These are phyloP conservation scores for Zymoseptoria brevis DNA, from an alignment of 2,329 filamentous ascomycete genomes.

Conservation along the genomic window DNA sequence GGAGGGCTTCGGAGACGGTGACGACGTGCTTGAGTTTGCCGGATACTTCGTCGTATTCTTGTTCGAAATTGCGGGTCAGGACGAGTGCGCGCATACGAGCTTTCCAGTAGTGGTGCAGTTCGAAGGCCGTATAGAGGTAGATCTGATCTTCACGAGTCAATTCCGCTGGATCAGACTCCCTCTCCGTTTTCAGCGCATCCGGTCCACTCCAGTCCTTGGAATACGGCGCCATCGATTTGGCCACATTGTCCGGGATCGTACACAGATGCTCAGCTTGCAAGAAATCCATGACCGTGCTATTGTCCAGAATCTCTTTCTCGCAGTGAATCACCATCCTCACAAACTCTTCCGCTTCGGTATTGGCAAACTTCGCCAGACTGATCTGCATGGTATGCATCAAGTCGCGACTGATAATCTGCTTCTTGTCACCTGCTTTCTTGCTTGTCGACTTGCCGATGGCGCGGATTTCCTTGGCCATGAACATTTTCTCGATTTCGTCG, in stretches of 20 bases:
- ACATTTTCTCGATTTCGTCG: constrained; percentile 94
- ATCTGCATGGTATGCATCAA: constrained; percentile 88
- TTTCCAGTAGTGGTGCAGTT: constrained; percentile 98
- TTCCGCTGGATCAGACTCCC: constrained; percentile 80
- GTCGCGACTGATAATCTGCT: constrained; percentile 89
- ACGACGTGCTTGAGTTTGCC: constrained; percentile 81
- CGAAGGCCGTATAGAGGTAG: constrained; percentile 85
- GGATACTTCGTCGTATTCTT: constrained; percentile 86
- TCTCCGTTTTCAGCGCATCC: constrained; percentile 64
- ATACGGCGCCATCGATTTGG: constrained; percentile 89
- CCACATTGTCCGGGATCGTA: constrained; percentile 81
- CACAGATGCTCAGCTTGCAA: constrained; percentile 86
- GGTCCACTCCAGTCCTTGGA: constrained; percentile 94
- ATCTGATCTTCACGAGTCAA: constrained; percentile 93
- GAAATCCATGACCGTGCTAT: constrained; percentile 92
- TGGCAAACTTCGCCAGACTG: constrained; percentile 87
- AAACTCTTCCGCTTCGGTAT: constrained; percentile 71
- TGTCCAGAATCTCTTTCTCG: constrained; percentile 80
- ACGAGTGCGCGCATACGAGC: constrained; percentile 86
- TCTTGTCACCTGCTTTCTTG: constrained; percentile 82
- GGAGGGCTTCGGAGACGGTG: constrained; percentile 74
- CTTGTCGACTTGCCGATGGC: constrained; percentile 59
- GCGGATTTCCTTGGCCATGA: constrained; percentile 95
- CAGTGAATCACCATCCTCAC: constrained; percentile 94
- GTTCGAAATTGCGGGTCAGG: constrained; percentile 73